phyloP scores from a whole-genome alignment of 305 asterid genomes.

The Solanum aculeatissimum region DNA sequence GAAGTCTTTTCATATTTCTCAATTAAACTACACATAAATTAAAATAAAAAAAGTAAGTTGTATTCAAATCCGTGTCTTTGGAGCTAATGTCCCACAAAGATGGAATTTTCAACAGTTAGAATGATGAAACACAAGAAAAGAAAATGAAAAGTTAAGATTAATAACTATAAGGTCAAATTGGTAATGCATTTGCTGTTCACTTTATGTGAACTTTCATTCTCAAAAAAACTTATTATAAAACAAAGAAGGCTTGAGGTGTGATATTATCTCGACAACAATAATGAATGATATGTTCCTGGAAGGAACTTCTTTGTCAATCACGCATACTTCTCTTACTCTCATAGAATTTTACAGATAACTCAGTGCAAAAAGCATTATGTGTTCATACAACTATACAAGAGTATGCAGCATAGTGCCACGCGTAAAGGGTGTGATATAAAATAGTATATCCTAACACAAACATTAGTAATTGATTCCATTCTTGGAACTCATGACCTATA shows the following conservation, averaged over 20 bases:
- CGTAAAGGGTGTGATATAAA: not conserved
- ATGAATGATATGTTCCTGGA: not conserved
- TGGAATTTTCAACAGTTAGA: not conserved
- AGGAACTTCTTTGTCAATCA: not conserved
- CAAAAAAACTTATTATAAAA: too few relatives aligned
- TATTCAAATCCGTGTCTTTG: too few relatives aligned
- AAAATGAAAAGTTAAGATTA: not conserved
- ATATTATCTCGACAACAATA: too few relatives aligned
- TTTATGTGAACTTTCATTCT: not conserved
- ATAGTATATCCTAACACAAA: not conserved
- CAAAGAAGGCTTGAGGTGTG: too few relatives aligned
- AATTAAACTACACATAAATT: too few relatives aligned
- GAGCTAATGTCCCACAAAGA: not conserved
- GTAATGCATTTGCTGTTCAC: not conserved
- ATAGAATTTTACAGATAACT: not conserved
- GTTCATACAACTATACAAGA: not conserved
- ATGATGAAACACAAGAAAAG: not conserved
- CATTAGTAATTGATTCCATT: not conserved
- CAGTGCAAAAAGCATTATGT: fast-evolving
- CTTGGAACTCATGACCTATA: not conserved
- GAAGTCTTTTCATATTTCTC: too few relatives aligned
- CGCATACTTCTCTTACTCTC: not conserved
- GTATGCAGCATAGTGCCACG: fast-evolving
- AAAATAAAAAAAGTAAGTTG: too few relatives aligned
- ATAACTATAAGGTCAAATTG: not conserved